Percentiles rank a stretch among this genome's conserved stretches.
phyloP scores from a whole-genome alignment of 2,329 filamentous ascomycete species.

The Coniella vitis region DNA sequence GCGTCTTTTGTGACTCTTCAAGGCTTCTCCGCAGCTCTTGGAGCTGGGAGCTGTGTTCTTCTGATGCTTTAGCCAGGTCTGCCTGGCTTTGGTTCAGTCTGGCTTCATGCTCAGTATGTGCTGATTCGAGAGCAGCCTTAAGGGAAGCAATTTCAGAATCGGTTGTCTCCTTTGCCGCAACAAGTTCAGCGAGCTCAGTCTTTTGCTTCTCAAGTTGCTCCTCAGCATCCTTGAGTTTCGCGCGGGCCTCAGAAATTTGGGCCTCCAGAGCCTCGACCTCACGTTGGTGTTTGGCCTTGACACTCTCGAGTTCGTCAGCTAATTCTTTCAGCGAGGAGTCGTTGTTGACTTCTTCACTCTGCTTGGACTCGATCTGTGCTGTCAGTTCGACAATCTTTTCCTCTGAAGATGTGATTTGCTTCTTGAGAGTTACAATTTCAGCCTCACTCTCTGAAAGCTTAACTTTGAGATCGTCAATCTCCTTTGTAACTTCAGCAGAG shows the following conservation, averaged over 20 bases:
- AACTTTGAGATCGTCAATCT: slow-evolving; percentile 52
- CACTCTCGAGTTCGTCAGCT: slow-evolving; percentile 38
- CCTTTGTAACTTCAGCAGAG: slow-evolving; percentile 41
- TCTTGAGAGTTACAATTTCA: slow-evolving; percentile 50
- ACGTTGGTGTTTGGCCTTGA: slow-evolving; percentile 44
- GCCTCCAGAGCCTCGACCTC: slow-evolving; percentile 40
- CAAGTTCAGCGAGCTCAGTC: slow-evolving; percentile 40
- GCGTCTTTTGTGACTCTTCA: slow-evolving; percentile 40
- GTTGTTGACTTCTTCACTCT: slow-evolving; percentile 30
- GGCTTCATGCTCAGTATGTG: slow-evolving; percentile 34
- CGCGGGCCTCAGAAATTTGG: slow-evolving; percentile 40
- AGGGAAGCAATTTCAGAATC: slow-evolving; percentile 41
- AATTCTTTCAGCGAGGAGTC: slow-evolving; percentile 36
- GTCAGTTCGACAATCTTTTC: slow-evolving; percentile 49
- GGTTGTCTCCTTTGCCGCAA: slow-evolving; percentile 41
- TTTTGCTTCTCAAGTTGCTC: slow-evolving; percentile 44
- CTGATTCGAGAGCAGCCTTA: slow-evolving; percentile 43
- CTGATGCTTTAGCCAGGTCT: slow-evolving; percentile 31
- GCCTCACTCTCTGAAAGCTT: slow-evolving; percentile 52
- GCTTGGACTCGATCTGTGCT: slow-evolving; percentile 36
- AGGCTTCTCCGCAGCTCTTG: slow-evolving; percentile 40
- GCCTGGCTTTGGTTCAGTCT: slow-evolving; percentile 31
- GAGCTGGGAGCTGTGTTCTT: slow-evolving; percentile 44
- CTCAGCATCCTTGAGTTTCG: slow-evolving; percentile 46
- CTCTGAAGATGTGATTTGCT: slow-evolving; percentile 48